Evolutionary conservation across 2,329 filamentous ascomycete species (phyloP).

Genomic region (Claviceps arundinis): DNA sequence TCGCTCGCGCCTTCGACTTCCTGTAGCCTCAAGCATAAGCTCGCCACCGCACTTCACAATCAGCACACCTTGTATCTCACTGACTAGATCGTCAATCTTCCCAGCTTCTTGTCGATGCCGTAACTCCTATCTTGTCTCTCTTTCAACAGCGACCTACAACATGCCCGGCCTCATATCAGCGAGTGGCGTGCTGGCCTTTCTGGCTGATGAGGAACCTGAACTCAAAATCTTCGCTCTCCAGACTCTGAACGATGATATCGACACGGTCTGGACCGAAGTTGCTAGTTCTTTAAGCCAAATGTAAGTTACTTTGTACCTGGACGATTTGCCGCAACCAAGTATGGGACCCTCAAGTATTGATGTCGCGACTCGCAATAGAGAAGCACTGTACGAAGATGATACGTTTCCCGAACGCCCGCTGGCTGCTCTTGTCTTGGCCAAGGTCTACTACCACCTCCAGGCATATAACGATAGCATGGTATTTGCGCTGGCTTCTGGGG

Average conservation of each 20-base stretch:
- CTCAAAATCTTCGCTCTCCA: slow-evolving; percentile 91
- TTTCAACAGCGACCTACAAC: slow-evolving; percentile 11
- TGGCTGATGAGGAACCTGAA: slow-evolving; percentile 87
- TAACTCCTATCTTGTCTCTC: slow-evolving; percentile 3
- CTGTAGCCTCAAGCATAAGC: not conserved
- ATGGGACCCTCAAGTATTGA: not conserved
- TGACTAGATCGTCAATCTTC: not conserved
- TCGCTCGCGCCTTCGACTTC: slow-evolving; percentile 11
- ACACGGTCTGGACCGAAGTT: slow-evolving; percentile 95
- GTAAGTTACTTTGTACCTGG: slow-evolving; percentile 33
- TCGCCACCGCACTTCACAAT: not conserved
- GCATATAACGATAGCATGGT: slow-evolving; percentile 99
- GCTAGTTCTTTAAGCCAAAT: slow-evolving; percentile 86
- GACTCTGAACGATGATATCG: slow-evolving; percentile 90
- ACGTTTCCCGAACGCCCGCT: slow-evolving; percentile 86
- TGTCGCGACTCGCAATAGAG: slow-evolving; percentile 39
- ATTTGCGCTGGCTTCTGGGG: slow-evolving; percentile 86
- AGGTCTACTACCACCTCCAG: slow-evolving; percentile 97
- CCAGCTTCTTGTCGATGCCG: not conserved
- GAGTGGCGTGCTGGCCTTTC: slow-evolving; percentile 85
- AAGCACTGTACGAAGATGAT: slow-evolving; percentile 95
- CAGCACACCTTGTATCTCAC: not conserved
- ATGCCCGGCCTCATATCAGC: slow-evolving; percentile 95
- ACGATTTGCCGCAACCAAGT: not conserved
- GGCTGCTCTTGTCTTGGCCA: slow-evolving; percentile 85